Percentiles rank a stretch among this genome's conserved stretches.
Conservation (phyloP, 2,329 filamentous ascomycete genomes). For the Microsporum canis region DNA sequence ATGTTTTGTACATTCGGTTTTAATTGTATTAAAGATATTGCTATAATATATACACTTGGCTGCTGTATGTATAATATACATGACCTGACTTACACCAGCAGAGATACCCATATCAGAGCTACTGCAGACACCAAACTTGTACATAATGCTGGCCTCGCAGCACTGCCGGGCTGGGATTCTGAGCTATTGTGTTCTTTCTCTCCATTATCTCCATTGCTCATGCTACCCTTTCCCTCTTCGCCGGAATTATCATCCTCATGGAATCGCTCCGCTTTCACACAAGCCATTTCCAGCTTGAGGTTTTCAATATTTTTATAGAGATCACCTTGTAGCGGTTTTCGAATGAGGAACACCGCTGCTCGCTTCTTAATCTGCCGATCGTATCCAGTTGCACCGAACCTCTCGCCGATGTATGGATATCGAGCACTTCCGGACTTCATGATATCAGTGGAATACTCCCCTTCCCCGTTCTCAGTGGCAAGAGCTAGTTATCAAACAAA, state of each 20-base stretch:
- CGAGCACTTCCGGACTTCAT: background rate
- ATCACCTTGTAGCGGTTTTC: background rate
- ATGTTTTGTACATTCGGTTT: too few species aligned
- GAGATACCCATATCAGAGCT: background rate
- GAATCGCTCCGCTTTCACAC: background rate
- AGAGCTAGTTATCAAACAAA: background rate
- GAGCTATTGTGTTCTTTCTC: background rate
- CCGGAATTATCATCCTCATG: background rate
- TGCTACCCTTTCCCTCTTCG: background rate
- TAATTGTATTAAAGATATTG: too few species aligned
- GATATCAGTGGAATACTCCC: background rate
- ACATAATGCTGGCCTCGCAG: background rate
- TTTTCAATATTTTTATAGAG: background rate
- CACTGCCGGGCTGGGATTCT: background rate
- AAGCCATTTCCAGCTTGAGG: background rate
- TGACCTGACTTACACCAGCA: background rate
- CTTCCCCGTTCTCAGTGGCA: background rate
- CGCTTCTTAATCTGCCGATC: background rate
- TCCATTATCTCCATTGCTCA: background rate
- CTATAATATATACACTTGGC: too few species aligned
- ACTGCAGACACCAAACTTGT: background rate
- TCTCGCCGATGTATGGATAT: background rate
- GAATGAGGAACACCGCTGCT: background rate
- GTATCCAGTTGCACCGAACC: background rate
- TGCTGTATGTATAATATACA: background rate